phyloP scores from a whole-genome alignment of 805 yeast genomes.

The Sungouiozyma ichnusensis region DNA sequence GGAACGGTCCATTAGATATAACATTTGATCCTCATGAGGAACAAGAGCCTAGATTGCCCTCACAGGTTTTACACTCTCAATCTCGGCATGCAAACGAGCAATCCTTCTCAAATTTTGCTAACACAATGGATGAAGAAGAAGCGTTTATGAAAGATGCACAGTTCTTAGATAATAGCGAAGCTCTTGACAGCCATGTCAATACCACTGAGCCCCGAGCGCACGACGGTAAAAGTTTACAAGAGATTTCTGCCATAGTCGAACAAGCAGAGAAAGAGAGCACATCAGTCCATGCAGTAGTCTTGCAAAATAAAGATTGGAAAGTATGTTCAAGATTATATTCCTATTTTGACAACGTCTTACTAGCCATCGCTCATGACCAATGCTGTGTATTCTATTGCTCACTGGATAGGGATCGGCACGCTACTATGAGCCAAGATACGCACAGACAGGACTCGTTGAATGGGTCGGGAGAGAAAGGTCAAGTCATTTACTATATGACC shows the following conservation, averaged over 20 bases:
- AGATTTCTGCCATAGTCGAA: constrained; percentile 17
- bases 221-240: constrained; percentile 5
- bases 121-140: constrained; percentile 5
- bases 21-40: constrained; percentile 8
- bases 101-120: not conserved
- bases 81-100: not conserved
- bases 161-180: not conserved
- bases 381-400: constrained; percentile 58
- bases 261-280: constrained; percentile 14
- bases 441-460: not conserved
- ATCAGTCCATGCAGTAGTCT: constrained; percentile 33
- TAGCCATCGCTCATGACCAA: constrained; percentile 46
- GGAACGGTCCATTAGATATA: constrained; percentile 28
- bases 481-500: constrained; percentile 49
- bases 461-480: constrained; percentile 41
- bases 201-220: not conserved
- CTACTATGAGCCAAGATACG: constrained; percentile 1
- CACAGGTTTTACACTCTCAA: no score
- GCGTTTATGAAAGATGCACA: constrained; percentile 1
- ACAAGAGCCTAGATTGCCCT: not conserved
- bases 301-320: constrained; percentile 58
- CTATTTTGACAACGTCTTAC: constrained; percentile 47
- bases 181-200: not conserved
- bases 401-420: constrained; percentile 38
- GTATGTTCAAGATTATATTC: constrained; percentile 52